Evolutionary conservation across 352 stramenopile species (phyloP).

Genomic region (Pythium sukuiense): DNA sequence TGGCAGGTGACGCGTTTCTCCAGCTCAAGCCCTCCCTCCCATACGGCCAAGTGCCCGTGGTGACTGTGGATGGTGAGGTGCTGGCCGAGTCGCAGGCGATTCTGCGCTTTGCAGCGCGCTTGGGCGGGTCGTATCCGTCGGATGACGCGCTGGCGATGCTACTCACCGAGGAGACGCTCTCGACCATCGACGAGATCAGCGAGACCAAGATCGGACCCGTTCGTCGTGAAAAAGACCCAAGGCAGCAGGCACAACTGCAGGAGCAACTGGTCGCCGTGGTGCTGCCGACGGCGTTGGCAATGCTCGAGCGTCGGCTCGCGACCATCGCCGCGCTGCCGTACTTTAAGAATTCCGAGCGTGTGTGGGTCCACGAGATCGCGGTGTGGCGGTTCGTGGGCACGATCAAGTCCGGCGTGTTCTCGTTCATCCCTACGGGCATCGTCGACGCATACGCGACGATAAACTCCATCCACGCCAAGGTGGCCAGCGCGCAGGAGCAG

Average conservation of each 20-base stretch:
- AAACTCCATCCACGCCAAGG: slow-evolving; percentile 18
- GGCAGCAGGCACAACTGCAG: slow-evolving; percentile 16
- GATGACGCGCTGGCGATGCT: background rate
- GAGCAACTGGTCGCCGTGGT: background rate
- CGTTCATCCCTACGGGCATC: slow-evolving; percentile 12
- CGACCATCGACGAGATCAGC: slow-evolving; percentile 28
- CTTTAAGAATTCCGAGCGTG: slow-evolving; percentile 1
- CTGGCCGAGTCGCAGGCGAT: slow-evolving; percentile 33
- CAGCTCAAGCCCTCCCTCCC: slow-evolving; percentile 14
- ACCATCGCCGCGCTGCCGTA: background rate
- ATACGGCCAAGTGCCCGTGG: slow-evolving; percentile 28
- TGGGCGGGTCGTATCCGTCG: slow-evolving; percentile 30
- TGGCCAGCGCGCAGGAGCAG: background rate
- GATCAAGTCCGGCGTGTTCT: background rate
- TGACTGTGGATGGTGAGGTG: slow-evolving; percentile 26
- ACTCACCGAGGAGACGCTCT: slow-evolving; percentile 20
- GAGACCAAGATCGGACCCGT: slow-evolving; percentile 6
- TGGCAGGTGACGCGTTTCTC: too few relatives aligned
- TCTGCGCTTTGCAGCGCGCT: slow-evolving; percentile 30
- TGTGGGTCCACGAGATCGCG: slow-evolving; percentile 27
- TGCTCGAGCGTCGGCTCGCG: slow-evolving; percentile 1
- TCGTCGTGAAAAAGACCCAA: background rate
- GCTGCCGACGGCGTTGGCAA: background rate
- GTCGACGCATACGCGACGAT: slow-evolving; percentile 4
- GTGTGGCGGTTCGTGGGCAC: slow-evolving; percentile 7